Base-by-base conservation (phyloP, 805 yeast species). In the Candida endomychidarum region DNA sequence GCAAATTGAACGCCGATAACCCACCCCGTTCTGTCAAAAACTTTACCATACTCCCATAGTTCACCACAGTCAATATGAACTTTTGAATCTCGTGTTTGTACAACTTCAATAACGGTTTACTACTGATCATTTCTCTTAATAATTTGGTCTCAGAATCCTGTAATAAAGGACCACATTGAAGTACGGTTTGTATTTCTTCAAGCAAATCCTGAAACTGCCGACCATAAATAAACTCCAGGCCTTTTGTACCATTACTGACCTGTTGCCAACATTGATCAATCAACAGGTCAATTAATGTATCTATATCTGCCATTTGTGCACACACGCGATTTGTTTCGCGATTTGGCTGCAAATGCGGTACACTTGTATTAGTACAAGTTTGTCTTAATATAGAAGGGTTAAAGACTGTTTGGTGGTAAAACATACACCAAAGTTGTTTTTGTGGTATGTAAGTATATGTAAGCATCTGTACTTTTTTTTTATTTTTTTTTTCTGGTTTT, bases 1-100 rank as follows among this genome's bases (percentile, higher is more conserved):
- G 14, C 16, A 41, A 28, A 25, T 42, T 47, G 24, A 23, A 26
- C 34, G 14, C 18, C 2, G 49, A 38, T 3, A 56, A 29, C n/a
- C 51, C 47, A n/a, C 45, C 47, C 36, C 67, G 43, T 5, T 56
- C 58, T 1, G 42, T 37, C 2, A 64, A 38, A 21, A 61, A 54
- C 21, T 30, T 45, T 14, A 51, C 52, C 28, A 62, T 50, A 16
- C 44, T 44, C 12, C 42, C 14, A 27, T 45, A 43, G 8, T 52
- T 49, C 3, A 56, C 60, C 22, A 62, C 41, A 19, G 50, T 55
- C 15, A 58, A 37, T 6, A 64, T 9, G 40, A 64, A 61, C 31
- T 46, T 43, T 19, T 48, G 39, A 14, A 61, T 47, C 22, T 61
- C 62, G 2, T 36, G 26, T 36, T 50, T 54, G 34, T 48, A 50